These are phyloP conservation scores for Scutellaria baicalensis DNA, from an alignment of 257 asterid species.

Conservation along the genomic window DNA sequence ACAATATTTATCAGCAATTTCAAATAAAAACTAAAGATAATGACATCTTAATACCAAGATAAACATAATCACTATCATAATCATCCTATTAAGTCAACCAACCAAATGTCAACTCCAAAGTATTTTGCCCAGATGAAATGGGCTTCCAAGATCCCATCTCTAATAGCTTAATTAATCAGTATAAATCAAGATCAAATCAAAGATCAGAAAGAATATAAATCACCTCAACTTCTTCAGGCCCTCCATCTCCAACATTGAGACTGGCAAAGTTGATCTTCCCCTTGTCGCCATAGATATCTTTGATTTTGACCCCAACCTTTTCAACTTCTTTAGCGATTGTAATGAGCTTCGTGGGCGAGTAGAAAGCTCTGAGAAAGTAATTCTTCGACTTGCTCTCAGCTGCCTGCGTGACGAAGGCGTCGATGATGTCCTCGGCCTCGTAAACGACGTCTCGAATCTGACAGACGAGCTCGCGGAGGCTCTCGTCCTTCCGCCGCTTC, in stretches of 20 bases:
- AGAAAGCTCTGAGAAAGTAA: constrained; percentile 10
- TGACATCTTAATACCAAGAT: too few species aligned
- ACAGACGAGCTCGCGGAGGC: constrained; percentile 20
- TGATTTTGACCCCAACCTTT: constrained; percentile 10
- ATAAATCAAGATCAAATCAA: neutral
- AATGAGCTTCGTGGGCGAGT: constrained; percentile 13
- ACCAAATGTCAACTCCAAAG: too few species aligned
- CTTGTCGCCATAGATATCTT: constrained; percentile 18
- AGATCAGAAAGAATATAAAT: too few species aligned
- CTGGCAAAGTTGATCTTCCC: constrained; percentile 10
- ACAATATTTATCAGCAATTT: too few species aligned
- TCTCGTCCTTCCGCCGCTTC: constrained; percentile 22
- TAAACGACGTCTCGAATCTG: constrained; percentile 34
- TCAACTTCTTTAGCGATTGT: constrained; percentile 22
- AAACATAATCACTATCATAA: too few species aligned
- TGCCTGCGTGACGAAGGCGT: constrained; percentile 32
- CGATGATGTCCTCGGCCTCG: constrained; percentile 31
- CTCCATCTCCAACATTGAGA: constrained; percentile 9
- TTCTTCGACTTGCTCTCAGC: constrained; percentile 16
- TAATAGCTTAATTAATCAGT: neutral
- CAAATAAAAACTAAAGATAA: too few species aligned
- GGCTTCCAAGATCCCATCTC: neutral
- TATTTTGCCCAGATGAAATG: too few species aligned
- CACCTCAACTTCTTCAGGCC: constrained; percentile 20
- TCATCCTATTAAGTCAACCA: too few species aligned